Conservation (phyloP, 805 yeast species). For the Candida ponderosae region DNA sequence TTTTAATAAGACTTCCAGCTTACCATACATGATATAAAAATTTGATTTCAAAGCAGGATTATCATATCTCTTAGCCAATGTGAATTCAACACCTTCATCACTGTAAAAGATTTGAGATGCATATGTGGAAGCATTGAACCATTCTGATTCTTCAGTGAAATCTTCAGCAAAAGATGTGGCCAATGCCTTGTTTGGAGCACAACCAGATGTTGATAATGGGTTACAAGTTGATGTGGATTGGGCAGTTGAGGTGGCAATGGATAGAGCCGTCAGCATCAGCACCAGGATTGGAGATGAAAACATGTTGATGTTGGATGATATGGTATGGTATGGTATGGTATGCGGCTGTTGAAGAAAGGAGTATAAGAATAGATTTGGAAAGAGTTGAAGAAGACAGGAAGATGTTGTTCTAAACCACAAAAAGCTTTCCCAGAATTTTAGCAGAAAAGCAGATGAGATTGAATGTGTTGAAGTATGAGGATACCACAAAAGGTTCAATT, state of each 20-base stretch:
- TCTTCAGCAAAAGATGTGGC: constrained; percentile 45
- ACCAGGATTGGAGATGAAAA: neutral
- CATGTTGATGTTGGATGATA: no score
- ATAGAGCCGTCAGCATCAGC: neutral
- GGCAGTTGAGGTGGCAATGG: constrained; percentile 5
- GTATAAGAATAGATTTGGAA: no score
- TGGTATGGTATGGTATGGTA: no score
- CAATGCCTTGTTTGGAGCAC: constrained; percentile 52
- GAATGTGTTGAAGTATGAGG: no score
- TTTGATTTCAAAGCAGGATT: constrained; percentile 73
- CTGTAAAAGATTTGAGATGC: constrained; percentile 37
- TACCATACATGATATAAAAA: constrained; percentile 86
- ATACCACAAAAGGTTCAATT: no score
- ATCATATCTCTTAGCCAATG: constrained; percentile 56
- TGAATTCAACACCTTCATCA: constrained; percentile 54
- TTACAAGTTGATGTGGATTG: constrained; percentile 27
- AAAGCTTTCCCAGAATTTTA: no score
- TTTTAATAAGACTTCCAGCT: constrained; percentile 60
- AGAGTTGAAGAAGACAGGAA: no score
- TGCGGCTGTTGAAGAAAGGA: no score
- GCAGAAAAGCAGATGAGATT: no score
- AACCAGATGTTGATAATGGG: constrained; percentile 30
- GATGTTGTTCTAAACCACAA: no score
- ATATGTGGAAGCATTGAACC: constrained; percentile 34
- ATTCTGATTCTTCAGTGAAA: constrained; percentile 39